phyloP scores from a whole-genome alignment of 495 filamentous ascomycete genomes.

The Pyrenula aspistea region DNA sequence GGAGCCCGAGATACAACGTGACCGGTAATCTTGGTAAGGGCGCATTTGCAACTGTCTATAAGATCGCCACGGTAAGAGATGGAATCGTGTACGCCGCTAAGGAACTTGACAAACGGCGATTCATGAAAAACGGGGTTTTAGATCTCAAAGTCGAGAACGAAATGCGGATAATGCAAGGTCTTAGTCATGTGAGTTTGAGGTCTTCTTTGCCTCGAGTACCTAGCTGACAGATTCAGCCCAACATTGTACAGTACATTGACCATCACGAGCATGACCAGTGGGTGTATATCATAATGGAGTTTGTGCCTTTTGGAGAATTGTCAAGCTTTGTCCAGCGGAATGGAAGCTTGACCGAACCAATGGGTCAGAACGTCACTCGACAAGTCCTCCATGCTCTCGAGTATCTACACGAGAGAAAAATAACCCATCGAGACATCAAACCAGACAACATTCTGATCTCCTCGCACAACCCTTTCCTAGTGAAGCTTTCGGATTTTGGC shows the following conservation, averaged over 20 bases:
- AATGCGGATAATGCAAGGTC: slow-evolving; percentile 78
- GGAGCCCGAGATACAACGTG: slow-evolving; percentile 71
- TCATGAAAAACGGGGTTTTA: slow-evolving; percentile 76
- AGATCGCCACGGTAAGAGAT: slow-evolving; percentile 65
- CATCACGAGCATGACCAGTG: slow-evolving; percentile 65
- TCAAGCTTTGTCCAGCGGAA: slow-evolving; percentile 50
- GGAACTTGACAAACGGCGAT: slow-evolving; percentile 76
- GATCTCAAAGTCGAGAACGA: slow-evolving; percentile 87
- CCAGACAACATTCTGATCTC: slow-evolving; percentile 91
- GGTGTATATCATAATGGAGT: slow-evolving; percentile 96
- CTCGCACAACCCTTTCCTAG: slow-evolving; percentile 54
- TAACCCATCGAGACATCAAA: slow-evolving; percentile 95
- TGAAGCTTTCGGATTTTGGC: slow-evolving; percentile 94
- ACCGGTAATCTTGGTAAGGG: slow-evolving; percentile 75
- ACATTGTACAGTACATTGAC: slow-evolving; percentile 85
- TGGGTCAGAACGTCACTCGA: slow-evolving; percentile 54
- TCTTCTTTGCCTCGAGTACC: not conserved
- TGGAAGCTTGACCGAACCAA: slow-evolving; percentile 50
- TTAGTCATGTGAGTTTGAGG: slow-evolving; percentile 59
- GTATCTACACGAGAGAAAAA: slow-evolving; percentile 76
- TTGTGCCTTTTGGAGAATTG: slow-evolving; percentile 75
- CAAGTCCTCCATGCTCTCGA: slow-evolving; percentile 73
- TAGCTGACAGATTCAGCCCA: slow-evolving; percentile 38
- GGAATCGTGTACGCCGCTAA: slow-evolving; percentile 80
- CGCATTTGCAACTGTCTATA: slow-evolving; percentile 86